These are phyloP conservation scores for Ophiostoma himal-ulmi DNA, from an alignment of 2,329 filamentous ascomycete species.

Conservation along the genomic window DNA sequence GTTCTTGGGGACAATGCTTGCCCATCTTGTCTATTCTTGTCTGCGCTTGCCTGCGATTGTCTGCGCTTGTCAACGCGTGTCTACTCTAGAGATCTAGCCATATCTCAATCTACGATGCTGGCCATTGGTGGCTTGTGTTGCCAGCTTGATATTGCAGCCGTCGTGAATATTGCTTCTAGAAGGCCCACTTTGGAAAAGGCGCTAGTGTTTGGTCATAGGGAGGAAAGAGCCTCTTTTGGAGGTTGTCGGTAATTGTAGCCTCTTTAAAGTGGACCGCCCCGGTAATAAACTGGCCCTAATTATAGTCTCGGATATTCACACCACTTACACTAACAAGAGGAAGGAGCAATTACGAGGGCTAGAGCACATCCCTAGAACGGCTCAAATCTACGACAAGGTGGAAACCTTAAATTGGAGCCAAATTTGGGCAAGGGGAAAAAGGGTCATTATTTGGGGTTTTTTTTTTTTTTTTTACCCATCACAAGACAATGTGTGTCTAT, in stretches of 20 bases:
- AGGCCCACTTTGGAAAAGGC: not conserved
- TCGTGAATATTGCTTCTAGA: not conserved
- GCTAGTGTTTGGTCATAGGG: not conserved
- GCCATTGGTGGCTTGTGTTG: not conserved
- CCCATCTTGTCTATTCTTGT: not conserved
- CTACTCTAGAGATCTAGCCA: not conserved
- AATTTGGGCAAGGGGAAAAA: not conserved
- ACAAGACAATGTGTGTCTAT: not conserved
- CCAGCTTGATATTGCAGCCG: not conserved
- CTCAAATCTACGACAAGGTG: not conserved
- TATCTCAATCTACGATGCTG: not conserved
- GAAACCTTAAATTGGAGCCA: conserved; percentile 2
- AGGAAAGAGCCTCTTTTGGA: not conserved
- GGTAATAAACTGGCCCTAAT: not conserved
- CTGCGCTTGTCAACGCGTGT: conserved; percentile 1
- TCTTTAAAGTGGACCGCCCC: not conserved
- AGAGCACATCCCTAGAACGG: not conserved
- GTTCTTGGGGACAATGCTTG: not conserved
- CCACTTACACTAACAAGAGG: not conserved
- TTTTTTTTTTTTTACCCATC: no score
- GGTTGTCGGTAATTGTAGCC: not conserved
- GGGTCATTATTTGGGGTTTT: not conserved
- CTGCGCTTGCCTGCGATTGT: not conserved
- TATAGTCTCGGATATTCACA: not conserved
- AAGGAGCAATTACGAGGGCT: not conserved